These are phyloP conservation scores for Sanghuangporus baumii DNA, from an alignment of 1,284 basidiomycete species.

Conservation along the genomic window DNA sequence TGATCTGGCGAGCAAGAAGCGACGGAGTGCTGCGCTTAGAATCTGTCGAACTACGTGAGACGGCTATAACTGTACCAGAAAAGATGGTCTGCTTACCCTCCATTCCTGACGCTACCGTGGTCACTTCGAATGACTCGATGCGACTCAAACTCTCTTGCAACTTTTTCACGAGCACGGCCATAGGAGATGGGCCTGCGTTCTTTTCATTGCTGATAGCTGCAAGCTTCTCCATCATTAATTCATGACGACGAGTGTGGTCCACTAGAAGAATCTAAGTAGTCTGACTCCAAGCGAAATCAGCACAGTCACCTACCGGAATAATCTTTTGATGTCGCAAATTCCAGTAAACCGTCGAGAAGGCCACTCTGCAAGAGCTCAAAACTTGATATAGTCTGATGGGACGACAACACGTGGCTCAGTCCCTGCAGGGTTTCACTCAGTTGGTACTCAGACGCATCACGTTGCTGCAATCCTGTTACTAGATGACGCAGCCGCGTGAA, in stretches of 20 bases:
- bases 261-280: constrained; percentile 35
- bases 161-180: constrained; percentile 86
- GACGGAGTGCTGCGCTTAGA: constrained; percentile 83
- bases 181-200: constrained; percentile 50
- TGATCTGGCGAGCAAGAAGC: constrained; percentile 81
- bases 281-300: neutral
- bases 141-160: constrained; percentile 89
- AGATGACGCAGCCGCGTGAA: constrained; percentile 61
- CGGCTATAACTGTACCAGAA: neutral
- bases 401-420: constrained; percentile 76
- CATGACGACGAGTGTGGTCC: constrained; percentile 51
- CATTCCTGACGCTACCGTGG: constrained; percentile 72
- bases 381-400: constrained; percentile 82
- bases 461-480: constrained; percentile 55
- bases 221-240: constrained; percentile 73
- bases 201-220: constrained; percentile 47
- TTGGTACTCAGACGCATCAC: constrained; percentile 57
- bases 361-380: constrained; percentile 95
- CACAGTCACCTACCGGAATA: constrained; percentile 40
- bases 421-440: constrained; percentile 61
- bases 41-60: constrained; percentile 38
- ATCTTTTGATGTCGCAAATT: constrained; percentile 70
- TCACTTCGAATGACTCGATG: constrained; percentile 92
- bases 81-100: constrained; percentile 49
- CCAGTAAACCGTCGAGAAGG: constrained; percentile 81